These are phyloP conservation scores for Diutina catenulata DNA, from an alignment of 1,139 yeast species.

Conservation along the genomic window DNA sequence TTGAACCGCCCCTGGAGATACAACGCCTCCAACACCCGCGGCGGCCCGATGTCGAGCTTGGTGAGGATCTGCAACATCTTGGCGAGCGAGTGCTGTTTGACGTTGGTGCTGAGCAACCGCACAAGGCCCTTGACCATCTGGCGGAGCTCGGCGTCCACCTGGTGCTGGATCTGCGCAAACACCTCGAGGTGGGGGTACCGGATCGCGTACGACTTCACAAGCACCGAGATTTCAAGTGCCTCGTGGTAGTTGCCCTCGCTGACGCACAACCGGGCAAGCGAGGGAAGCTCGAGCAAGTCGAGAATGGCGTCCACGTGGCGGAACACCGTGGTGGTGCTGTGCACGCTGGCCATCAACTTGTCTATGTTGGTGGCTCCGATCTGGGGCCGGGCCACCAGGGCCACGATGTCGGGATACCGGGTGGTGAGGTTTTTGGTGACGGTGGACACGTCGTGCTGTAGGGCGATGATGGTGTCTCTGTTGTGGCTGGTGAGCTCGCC, in stretches of 20 bases:
- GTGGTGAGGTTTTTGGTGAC: conserved; percentile 14
- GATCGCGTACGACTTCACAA: conserved; percentile 53
- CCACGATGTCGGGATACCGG: conserved; percentile 8
- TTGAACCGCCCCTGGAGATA: conserved; percentile 46
- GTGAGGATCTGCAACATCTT: conserved; percentile 70
- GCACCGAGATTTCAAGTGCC: conserved; percentile 68
- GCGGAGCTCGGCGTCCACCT: conserved; percentile 44
- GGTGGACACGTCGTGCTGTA: conserved; percentile 19
- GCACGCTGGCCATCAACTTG: conserved; percentile 14
- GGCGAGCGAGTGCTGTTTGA: conserved; percentile 65
- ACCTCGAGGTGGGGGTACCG: conserved; percentile 56
- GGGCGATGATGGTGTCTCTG: conserved; percentile 29
- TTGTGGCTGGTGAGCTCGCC: conserved; percentile 24
- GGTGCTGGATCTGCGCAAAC: conserved; percentile 42
- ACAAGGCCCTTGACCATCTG: conserved; percentile 60
- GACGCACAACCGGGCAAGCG: conserved; percentile 73
- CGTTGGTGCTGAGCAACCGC: conserved; percentile 57
- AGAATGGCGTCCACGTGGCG: conserved; percentile 60
- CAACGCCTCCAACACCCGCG: conserved; percentile 25
- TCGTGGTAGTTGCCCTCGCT: conserved; percentile 82
- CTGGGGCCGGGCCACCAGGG: not conserved
- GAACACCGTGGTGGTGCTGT: conserved; percentile 27
- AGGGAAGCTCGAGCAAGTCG: conserved; percentile 75
- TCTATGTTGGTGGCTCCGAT: conserved; percentile 10
- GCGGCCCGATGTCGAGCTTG: conserved; percentile 37